A percentile compares a stretch with the other conserved stretches of the same genome.
These are phyloP conservation scores for Fusarium praegraminearum DNA, from an alignment of 2,329 filamentous ascomycete species.

Conservation along the genomic window DNA sequence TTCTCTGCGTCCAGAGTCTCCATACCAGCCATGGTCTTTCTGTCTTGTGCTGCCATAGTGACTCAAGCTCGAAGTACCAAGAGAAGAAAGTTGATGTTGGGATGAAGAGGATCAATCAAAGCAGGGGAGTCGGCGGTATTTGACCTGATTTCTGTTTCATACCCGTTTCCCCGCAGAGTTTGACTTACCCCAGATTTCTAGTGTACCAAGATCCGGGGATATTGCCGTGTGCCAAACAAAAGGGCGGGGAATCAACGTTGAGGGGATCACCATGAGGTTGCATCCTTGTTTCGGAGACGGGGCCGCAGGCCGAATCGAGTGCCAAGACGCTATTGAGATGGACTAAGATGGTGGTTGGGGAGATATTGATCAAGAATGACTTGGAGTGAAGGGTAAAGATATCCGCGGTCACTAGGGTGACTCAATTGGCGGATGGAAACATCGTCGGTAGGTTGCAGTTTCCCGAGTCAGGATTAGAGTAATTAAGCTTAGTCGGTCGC, in stretches of 20 bases:
- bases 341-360: constrained; percentile 3
- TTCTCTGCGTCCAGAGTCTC: constrained; percentile 36
- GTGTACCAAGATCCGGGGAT: constrained; percentile 28
- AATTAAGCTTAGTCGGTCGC: constrained; percentile 25
- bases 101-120: not conserved
- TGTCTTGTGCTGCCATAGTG: constrained; percentile 26
- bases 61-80: not conserved
- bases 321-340: constrained; percentile 26
- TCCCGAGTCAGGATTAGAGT: constrained; percentile 34
- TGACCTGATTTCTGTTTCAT: constrained; percentile 6
- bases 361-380: not conserved
- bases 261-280: constrained; percentile 28
- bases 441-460: not conserved
- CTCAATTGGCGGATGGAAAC: not conserved
- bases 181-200: constrained; percentile 33
- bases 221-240: constrained; percentile 1
- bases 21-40: constrained; percentile 12
- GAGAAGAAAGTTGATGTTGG: not conserved
- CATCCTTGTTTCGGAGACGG: constrained; percentile 32
- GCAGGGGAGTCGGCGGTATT: constrained; percentile 30
- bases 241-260: constrained; percentile 19
- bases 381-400: not conserved
- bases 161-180: constrained; percentile 27
- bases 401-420: not conserved
- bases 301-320: constrained; percentile 25